These are phyloP conservation scores for Cicer bijugum DNA, from an alignment of 306 rosid genomes.

Conservation along the genomic window DNA sequence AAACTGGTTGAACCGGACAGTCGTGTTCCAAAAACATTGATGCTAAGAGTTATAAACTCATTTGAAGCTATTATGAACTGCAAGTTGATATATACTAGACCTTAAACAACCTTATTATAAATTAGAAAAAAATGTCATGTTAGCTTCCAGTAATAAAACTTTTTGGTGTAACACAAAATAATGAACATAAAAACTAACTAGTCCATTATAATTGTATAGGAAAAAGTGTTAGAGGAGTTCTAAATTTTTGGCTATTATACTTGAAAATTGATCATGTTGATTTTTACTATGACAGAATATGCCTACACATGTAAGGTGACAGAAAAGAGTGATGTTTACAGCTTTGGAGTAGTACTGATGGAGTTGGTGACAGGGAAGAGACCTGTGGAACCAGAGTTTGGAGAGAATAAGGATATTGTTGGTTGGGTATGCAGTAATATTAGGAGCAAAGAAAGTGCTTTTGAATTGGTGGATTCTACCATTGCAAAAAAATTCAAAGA, in stretches of 20 bases:
- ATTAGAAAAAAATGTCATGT: neutral
- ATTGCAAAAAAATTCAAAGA: slow-evolving; percentile 59
- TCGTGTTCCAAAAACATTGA: too few species aligned
- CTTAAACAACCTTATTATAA: neutral
- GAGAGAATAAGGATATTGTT: slow-evolving; percentile 80
- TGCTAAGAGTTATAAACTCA: too few species aligned
- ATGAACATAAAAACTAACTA: neutral
- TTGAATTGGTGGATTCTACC: slow-evolving; percentile 63
- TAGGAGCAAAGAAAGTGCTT: slow-evolving; percentile 47
- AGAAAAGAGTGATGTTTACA: slow-evolving; percentile 93
- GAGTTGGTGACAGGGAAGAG: slow-evolving; percentile 80
- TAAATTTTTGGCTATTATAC: neutral
- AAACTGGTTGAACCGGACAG: too few species aligned
- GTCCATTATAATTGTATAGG: neutral
- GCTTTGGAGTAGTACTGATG: slow-evolving; percentile 89
- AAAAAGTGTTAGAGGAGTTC: neutral
- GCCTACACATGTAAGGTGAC: slow-evolving; percentile 79
- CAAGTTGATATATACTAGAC: too few species aligned
- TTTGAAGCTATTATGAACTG: too few species aligned
- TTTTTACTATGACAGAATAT: slow-evolving; percentile 60
- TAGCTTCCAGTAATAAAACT: neutral
- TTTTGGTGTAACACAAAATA: neutral
- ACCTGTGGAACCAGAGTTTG: slow-evolving; percentile 72
- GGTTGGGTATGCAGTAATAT: slow-evolving; percentile 65
- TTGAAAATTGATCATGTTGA: slow-evolving; percentile 41